Percentiles rank a stretch among this genome's conserved stretches.
Evolutionary conservation across 768 basidiomycete species (phyloP).

Genomic region (Kwoniella dejecticola): DNA sequence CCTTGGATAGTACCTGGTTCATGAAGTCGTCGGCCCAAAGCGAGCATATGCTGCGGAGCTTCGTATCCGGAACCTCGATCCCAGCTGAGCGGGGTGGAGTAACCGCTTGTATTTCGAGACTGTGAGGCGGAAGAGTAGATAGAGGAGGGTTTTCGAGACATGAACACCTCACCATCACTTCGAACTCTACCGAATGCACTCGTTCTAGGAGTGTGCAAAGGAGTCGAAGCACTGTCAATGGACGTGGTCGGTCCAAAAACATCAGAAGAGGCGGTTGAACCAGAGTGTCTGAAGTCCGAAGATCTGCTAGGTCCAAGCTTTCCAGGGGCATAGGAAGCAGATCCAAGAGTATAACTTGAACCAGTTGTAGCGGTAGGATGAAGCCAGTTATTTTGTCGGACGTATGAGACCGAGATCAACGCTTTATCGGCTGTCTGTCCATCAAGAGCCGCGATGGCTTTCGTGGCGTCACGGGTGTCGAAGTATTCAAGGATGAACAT

Average conservation of each 20-base stretch:
- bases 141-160: constrained; percentile 9
- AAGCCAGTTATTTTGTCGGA: background rate
- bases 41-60: constrained; percentile 23
- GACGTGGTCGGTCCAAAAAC: constrained; percentile 10
- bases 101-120: background rate
- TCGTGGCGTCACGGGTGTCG: constrained; percentile 36
- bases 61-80: background rate
- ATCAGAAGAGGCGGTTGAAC: constrained; percentile 13
- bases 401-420: constrained; percentile 14
- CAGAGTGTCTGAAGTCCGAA: background rate
- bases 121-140: constrained; percentile 5
- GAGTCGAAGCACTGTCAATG: background rate
- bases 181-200: constrained; percentile 9
- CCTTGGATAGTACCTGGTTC: constrained; percentile 32
- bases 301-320: background rate
- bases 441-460: constrained; percentile 31
- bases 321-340: constrained; percentile 17
- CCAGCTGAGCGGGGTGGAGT: constrained; percentile 4
- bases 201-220: constrained; percentile 12
- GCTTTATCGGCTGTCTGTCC: constrained; percentile 9
- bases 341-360: constrained; percentile 17
- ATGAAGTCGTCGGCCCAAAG: constrained; percentile 21
- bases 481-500: constrained; percentile 41
- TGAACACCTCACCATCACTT: constrained; percentile 15
- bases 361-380: background rate